Evolutionary conservation across 2,329 filamentous ascomycete genomes (phyloP).

Genomic region (Aspergillus clavatus): DNA sequence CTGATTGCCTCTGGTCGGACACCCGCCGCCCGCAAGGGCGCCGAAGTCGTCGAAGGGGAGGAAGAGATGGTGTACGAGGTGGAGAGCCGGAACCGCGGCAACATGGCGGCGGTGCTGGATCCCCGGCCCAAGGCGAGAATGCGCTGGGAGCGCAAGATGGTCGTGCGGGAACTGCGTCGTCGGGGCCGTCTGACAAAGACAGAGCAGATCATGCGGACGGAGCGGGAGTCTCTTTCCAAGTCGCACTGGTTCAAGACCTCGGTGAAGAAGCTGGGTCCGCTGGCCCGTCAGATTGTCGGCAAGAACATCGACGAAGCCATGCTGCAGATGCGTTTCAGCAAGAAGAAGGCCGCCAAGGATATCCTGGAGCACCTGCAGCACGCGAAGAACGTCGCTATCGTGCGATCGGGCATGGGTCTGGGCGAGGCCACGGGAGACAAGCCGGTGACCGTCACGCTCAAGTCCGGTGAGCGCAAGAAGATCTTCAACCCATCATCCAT

Average conservation of each 20-base stretch:
- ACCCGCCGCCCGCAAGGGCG: conserved; percentile 20
- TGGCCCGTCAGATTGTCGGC: conserved; percentile 83
- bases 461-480: conserved; percentile 67
- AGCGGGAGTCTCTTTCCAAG: conserved; percentile 55
- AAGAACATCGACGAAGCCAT: conserved; percentile 94
- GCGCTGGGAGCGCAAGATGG: conserved; percentile 77
- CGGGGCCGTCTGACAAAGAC: conserved; percentile 62
- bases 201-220: conserved; percentile 63
- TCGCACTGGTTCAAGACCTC: conserved; percentile 75
- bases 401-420: conserved; percentile 79
- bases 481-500: conserved; percentile 73
- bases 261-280: conserved; percentile 82
- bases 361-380: conserved; percentile 73
- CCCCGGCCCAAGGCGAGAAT: conserved; percentile 68
- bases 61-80: conserved; percentile 17
- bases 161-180: conserved; percentile 68
- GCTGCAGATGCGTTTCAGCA: conserved; percentile 88
- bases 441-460: conserved; percentile 61
- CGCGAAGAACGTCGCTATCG: conserved; percentile 75
- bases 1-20: conserved; percentile 23
- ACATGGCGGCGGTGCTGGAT: conserved; percentile 63
- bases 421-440: conserved; percentile 28
- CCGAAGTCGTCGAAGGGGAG: conserved; percentile 11
- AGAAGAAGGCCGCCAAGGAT: conserved; percentile 85
- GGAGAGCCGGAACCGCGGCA: conserved; percentile 43